Conservation (phyloP, 352 stramenopile genomes). For the Globisporangium sylvaticum region DNA sequence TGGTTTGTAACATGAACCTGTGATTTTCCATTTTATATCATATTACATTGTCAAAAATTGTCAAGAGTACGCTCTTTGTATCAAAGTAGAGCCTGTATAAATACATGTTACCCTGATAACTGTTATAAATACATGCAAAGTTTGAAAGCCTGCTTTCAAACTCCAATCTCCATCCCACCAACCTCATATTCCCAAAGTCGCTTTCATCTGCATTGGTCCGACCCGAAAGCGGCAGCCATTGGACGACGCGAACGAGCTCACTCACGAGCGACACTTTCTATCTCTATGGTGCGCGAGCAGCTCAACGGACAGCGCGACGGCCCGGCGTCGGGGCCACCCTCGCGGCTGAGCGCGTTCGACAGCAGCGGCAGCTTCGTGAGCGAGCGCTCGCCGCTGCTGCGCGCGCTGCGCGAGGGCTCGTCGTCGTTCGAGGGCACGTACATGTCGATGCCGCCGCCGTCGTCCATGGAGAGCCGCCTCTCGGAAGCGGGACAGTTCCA, state of each 20-base stretch:
- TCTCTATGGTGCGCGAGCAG: slow-evolving; percentile 9
- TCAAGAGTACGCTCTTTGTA: too few relatives aligned
- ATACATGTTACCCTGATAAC: too few relatives aligned
- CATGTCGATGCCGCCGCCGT: slow-evolving; percentile 56
- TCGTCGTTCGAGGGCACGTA: slow-evolving; percentile 67
- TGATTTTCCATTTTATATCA: too few relatives aligned
- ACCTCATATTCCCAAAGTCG: not conserved
- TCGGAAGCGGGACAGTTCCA: slow-evolving; percentile 55
- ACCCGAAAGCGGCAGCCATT: not conserved
- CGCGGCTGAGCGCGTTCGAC: slow-evolving; percentile 5
- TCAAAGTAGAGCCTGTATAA: too few relatives aligned
- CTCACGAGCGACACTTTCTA: not conserved
- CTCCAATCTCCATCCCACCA: too few relatives aligned
- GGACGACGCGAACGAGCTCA: not conserved
- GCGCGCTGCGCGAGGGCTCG: slow-evolving; percentile 43
- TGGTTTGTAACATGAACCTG: not conserved
- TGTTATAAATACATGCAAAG: too few relatives aligned
- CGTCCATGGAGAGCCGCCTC: slow-evolving; percentile 15
- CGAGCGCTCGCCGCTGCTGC: slow-evolving; percentile 70
- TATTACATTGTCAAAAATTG: too few relatives aligned
- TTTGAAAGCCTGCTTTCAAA: too few relatives aligned
- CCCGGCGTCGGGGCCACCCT: not conserved
- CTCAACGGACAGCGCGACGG: slow-evolving; percentile 5
- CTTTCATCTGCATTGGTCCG: not conserved
- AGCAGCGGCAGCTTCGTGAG: slow-evolving; percentile 19